Base-by-base conservation (phyloP, 1,284 basidiomycete genomes). In the Cryptococcus floricola region DNA sequence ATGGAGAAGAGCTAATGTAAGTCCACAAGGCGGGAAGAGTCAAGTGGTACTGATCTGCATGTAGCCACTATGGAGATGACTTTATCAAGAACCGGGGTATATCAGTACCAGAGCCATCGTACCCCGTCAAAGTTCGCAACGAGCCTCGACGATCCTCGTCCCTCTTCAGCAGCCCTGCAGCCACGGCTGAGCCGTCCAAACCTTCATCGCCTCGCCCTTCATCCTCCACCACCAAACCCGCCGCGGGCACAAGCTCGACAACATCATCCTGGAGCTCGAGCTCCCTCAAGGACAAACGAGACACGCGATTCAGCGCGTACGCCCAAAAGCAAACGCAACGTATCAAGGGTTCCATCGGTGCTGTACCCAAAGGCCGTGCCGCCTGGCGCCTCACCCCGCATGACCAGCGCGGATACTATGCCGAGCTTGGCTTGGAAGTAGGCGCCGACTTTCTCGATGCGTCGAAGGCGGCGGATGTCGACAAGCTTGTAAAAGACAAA, bases 341-440 rank as follows among this genome's bases (percentile, higher is more conserved):
- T n/a, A 42, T 42, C 23, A 23, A 23, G 7, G 23, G 12, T 42
- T 42, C 41, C 41, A 42, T 42, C 16, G n/a, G 23, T 14, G 41
- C n/a, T n/a, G n/a, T 23, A 14, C 7, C 41, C 23, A 23, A 42
- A 16, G n/a, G n/a, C n/a, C 23, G 23, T 42, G n/a, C 41, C 10
- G 8, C 23, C 9, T 9, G 41, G 23, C n/a, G 19, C 9, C 41
- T 42, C 23, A 34, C 31, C 7, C 31, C 31, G 31, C 41, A 42
- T 9, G 58, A 59, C 50, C 54, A 49, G 14, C 42, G 39, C n/a
- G 46, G 55, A 3, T 50, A 52, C 25, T 60, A 60, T 31, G 41
- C 42, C 6, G 39, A 31, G 18, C 45, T 60, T 10, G 55, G 49
- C 3, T 44, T 59, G 6, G 31, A 52, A n/a, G 50, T 50, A 5